Evolutionary conservation across 306 rosid species (phyloP).

Genomic region (Macrotyloma uniflorum): DNA sequence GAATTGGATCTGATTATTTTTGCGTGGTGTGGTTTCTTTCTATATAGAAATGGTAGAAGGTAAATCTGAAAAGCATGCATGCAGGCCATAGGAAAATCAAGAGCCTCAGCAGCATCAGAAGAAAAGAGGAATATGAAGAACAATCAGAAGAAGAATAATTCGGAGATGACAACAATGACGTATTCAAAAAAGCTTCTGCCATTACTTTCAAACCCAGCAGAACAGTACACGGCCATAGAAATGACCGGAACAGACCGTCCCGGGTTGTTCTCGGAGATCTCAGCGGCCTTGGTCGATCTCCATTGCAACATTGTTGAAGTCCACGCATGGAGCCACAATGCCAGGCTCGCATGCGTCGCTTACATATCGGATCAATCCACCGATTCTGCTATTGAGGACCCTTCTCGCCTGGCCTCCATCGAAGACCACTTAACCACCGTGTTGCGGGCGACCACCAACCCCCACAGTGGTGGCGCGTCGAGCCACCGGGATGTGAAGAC

Average conservation of each 20-base stretch:
- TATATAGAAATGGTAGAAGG: conserved; percentile 13
- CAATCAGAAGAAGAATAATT: not conserved
- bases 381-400: conserved; percentile 53
- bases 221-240: conserved; percentile 61
- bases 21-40: not conserved
- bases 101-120: conserved; percentile 30
- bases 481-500: conserved; percentile 51
- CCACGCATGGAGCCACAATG: conserved; percentile 80
- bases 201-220: conserved; percentile 12
- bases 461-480: not conserved
- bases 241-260: conserved; percentile 65
- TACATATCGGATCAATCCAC: conserved; percentile 70
- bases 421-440: conserved; percentile 64
- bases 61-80: conserved; percentile 26
- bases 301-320: conserved; percentile 69
- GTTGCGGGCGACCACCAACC: conserved; percentile 48
- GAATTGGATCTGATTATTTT: not conserved
- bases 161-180: conserved; percentile 7
- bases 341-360: conserved; percentile 63
- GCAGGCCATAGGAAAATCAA: conserved; percentile 60
- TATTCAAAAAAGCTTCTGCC: conserved; percentile 35
- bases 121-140: not conserved
- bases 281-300: conserved; percentile 62
- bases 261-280: conserved; percentile 69
- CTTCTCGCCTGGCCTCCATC: conserved; percentile 51